These are phyloP conservation scores for Blastobotrys parvus DNA, from an alignment of 805 yeast species.

Conservation along the genomic window DNA sequence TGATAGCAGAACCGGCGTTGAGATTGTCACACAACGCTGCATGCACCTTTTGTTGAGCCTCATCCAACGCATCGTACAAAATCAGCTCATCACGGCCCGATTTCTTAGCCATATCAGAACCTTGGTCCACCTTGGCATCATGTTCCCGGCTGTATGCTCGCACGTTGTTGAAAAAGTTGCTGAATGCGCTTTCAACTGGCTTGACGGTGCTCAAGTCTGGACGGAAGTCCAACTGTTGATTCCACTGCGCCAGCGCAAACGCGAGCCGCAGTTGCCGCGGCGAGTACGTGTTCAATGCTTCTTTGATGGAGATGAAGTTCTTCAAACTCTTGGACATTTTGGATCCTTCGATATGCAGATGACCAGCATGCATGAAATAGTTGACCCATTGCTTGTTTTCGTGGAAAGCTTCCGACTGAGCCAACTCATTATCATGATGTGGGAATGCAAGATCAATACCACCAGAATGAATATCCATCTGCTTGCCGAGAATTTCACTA, in stretches of 20 bases:
- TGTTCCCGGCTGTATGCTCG: conserved; percentile 71
- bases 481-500: conserved; percentile 69
- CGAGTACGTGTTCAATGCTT: conserved; percentile 64
- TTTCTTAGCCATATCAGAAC: conserved; percentile 54
- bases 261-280: conserved; percentile 84
- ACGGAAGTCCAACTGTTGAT: conserved; percentile 85
- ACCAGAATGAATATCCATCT: conserved; percentile 92
- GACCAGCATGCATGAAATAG: conserved; percentile 95
- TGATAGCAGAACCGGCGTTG: conserved; percentile 67
- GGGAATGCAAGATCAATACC: conserved; percentile 98
- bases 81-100: conserved; percentile 45
- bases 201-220: conserved; percentile 71
- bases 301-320: conserved; percentile 89
- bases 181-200: conserved; percentile 62
- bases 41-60: conserved; percentile 54
- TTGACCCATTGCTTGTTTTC: conserved; percentile 93
- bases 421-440: conserved; percentile 96
- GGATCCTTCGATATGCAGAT: conserved; percentile 95
- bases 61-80: conserved; percentile 41
- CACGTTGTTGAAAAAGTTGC: conserved; percentile 80
- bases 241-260: conserved; percentile 90
- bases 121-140: conserved; percentile 40
- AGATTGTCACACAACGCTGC: conserved; percentile 83
- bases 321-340: conserved; percentile 95
- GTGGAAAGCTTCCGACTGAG: conserved; percentile 91